Conservation (phyloP, 2,329 filamentous ascomycete species). For the Colletotrichum sp. region DNA sequence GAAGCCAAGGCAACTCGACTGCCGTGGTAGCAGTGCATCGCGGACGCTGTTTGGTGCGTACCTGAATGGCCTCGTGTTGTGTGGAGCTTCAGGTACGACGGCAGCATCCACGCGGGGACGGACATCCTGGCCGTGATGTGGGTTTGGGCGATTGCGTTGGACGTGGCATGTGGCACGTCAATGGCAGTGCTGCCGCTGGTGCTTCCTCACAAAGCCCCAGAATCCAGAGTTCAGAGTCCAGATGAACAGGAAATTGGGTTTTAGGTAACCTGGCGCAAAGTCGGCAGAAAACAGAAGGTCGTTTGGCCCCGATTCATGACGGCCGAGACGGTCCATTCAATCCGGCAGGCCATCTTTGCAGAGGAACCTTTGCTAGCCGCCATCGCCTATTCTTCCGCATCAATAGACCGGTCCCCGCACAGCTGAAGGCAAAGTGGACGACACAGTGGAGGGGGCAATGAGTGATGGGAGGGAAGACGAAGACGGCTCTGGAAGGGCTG, state of each 20-base stretch:
- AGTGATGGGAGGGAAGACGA: neutral
- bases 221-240: neutral
- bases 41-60: neutral
- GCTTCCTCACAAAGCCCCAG: neutral
- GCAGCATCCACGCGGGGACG: slow-evolving; percentile 72
- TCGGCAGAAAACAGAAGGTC: neutral
- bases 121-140: slow-evolving; percentile 79
- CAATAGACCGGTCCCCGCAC: neutral
- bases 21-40: neutral
- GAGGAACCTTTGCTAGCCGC: slow-evolving; percentile 16
- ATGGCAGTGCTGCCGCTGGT: neutral
- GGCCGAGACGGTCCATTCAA: neutral
- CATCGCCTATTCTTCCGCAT: neutral
- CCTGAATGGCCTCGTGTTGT: slow-evolving; percentile 9
- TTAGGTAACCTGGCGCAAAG: neutral
- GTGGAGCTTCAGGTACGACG: slow-evolving; percentile 6
- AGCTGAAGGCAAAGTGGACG: neutral
- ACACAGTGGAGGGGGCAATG: neutral
- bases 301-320: neutral
- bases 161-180: slow-evolving; percentile 1
- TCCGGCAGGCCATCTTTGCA: neutral
- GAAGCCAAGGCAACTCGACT: slow-evolving; percentile 3
- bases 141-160: slow-evolving; percentile 47
- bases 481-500: neutral
- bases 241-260: neutral